Evolutionary conservation across 495 filamentous ascomycete species (phyloP).

Genomic region (Penicillium parvum): DNA sequence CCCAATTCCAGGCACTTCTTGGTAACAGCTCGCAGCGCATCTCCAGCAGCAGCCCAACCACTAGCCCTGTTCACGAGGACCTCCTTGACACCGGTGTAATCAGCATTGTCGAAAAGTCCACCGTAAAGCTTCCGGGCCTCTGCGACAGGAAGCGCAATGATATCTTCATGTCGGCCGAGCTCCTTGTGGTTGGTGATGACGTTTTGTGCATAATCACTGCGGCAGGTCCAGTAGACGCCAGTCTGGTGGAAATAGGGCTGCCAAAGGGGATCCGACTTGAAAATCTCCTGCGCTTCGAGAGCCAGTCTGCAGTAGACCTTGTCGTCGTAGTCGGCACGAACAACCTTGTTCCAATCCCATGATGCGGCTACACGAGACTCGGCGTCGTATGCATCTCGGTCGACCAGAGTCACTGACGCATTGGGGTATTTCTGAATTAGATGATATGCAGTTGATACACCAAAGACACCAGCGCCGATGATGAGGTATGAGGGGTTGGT

Average conservation of each 20-base stretch:
- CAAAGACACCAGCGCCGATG: slow-evolving; percentile 63
- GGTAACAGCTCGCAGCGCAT: slow-evolving; percentile 44
- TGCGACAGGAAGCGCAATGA: slow-evolving; percentile 36
- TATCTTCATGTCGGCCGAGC: slow-evolving; percentile 37
- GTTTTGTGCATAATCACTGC: slow-evolving; percentile 39
- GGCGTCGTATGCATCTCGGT: slow-evolving; percentile 46
- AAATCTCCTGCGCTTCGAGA: slow-evolving; percentile 52
- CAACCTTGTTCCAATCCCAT: slow-evolving; percentile 64
- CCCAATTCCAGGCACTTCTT: slow-evolving; percentile 45
- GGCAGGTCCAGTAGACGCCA: slow-evolving; percentile 47
- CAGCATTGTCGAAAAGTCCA: slow-evolving; percentile 49
- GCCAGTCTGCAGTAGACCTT: slow-evolving; percentile 53
- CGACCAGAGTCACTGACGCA: slow-evolving; percentile 52
- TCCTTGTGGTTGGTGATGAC: slow-evolving; percentile 48
- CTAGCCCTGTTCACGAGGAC: slow-evolving; percentile 48
- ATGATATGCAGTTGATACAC: slow-evolving; percentile 59
- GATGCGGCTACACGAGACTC: slow-evolving; percentile 51
- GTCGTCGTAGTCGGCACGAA: slow-evolving; percentile 62
- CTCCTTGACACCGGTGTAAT: slow-evolving; percentile 50
- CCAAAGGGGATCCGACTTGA: slow-evolving; percentile 50
- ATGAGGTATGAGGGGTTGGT: slow-evolving; percentile 49
- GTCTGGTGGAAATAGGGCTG: slow-evolving; percentile 53
- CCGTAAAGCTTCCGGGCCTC: slow-evolving; percentile 43
- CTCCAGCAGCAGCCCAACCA: slow-evolving; percentile 60
- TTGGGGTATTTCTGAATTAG: slow-evolving; percentile 48